Evolutionary conservation across 305 asterid genomes (phyloP).

Genomic region (Fraxinus paxiana): DNA sequence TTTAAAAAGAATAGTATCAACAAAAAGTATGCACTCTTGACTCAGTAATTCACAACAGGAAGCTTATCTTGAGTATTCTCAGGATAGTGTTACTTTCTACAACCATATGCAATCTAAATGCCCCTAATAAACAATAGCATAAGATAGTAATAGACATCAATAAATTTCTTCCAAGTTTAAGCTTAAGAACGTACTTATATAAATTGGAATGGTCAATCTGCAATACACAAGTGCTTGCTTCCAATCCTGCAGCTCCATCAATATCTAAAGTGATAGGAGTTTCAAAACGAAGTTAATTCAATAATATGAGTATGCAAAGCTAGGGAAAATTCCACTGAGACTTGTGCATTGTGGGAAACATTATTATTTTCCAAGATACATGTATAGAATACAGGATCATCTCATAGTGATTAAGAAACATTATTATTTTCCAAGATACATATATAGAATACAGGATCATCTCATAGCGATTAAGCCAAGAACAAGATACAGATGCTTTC

Average conservation of each 20-base stretch:
- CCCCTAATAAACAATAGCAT: not conserved
- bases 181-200: constrained; percentile 52
- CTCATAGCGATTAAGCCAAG: not conserved
- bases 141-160: not conserved
- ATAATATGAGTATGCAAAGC: not conserved
- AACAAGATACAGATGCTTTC: not conserved
- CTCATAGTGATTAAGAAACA: not conserved
- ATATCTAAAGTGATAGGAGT: constrained; percentile 38
- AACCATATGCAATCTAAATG: not conserved
- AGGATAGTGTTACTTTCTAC: not conserved
- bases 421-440: not conserved
- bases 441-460: not conserved
- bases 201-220: constrained; percentile 65
- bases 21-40: constrained; percentile 8
- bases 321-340: not conserved
- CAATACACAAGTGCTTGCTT: constrained; percentile 65
- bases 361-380: not conserved
- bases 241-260: constrained; percentile 79
- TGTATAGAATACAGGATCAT: not conserved
- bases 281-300: constrained; percentile 11
- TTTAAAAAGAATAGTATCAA: not conserved
- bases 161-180: not conserved
- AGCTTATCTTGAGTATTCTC: not conserved
- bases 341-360: not conserved
- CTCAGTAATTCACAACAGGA: not conserved